Percentiles rank a stretch among this genome's conserved stretches.
Conservation (phyloP, 2,329 filamentous ascomycete genomes). For the Scortechinia acanthostroma region DNA sequence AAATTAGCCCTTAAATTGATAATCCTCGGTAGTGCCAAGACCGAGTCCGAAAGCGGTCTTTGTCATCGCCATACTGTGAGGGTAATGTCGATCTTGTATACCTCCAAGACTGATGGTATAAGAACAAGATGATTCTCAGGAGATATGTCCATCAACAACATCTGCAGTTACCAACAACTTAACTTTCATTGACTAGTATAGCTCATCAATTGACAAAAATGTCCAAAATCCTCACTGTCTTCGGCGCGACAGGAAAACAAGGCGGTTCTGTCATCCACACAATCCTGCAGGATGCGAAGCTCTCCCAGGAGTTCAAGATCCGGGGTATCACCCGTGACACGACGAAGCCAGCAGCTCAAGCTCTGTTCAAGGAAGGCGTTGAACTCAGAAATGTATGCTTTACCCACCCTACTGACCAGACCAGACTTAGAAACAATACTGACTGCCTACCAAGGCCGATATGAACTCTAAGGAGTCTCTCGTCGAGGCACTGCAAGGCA, state of each 20-base stretch:
- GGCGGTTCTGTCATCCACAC: conserved; percentile 34
- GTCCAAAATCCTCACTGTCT: conserved; percentile 25
- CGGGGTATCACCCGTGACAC: conserved; percentile 37
- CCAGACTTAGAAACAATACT: no score
- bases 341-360: conserved; percentile 26
- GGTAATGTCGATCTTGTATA: no score
- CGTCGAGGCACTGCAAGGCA: conserved; percentile 25
- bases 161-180: no score
- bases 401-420: conserved; percentile 3
- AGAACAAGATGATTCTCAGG: no score
- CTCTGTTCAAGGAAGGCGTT: conserved; percentile 27
- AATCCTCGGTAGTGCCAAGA: no score
- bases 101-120: no score
- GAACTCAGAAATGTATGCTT: conserved; percentile 29
- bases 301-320: conserved; percentile 32
- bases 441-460: conserved; percentile 22
- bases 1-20: no score
- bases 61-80: no score
- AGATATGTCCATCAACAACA: no score
- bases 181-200: no score
- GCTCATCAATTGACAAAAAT: conserved; percentile 7
- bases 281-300: conserved; percentile 34
- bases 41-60: no score
- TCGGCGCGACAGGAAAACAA: conserved; percentile 39
- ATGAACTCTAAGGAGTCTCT: conserved; percentile 24